Evolutionary conservation across 495 filamentous ascomycete species (phyloP).

Genomic region (Penicillium samsonianum): DNA sequence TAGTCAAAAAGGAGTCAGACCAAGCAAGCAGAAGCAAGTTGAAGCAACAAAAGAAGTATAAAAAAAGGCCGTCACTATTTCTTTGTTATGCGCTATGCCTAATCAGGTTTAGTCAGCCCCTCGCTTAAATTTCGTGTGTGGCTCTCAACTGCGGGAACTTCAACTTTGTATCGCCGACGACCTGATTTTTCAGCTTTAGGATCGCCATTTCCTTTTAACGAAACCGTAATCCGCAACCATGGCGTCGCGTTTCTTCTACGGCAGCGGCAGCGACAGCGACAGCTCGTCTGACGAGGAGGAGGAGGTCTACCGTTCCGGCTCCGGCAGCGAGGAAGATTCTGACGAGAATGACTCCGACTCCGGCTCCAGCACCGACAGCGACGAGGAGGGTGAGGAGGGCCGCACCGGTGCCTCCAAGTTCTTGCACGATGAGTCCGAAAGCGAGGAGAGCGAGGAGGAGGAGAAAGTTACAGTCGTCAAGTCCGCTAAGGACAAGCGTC

Average conservation of each 20-base stretch:
- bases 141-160: slow-evolving; percentile 44
- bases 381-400: slow-evolving; percentile 60
- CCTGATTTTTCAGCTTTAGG: slow-evolving; percentile 30
- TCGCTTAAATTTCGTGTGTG: slow-evolving; percentile 58
- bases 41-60: slow-evolving; percentile 3
- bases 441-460: slow-evolving; percentile 82
- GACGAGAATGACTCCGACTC: slow-evolving; percentile 55
- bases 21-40: not conserved
- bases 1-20: not conserved
- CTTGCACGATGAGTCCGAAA: slow-evolving; percentile 74
- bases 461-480: slow-evolving; percentile 81
- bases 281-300: slow-evolving; percentile 82
- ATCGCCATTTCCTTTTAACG: slow-evolving; percentile 26
- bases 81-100: slow-evolving; percentile 21
- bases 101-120: slow-evolving; percentile 45
- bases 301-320: slow-evolving; percentile 80
- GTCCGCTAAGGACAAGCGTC: slow-evolving; percentile 95
- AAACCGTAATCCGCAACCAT: slow-evolving; percentile 31
- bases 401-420: slow-evolving; percentile 74
- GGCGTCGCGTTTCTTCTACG: slow-evolving; percentile 93
- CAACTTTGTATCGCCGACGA: slow-evolving; percentile 33
- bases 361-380: slow-evolving; percentile 57
- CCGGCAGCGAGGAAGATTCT: slow-evolving; percentile 82
- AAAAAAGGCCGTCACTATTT: slow-evolving; percentile 2
- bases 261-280: slow-evolving; percentile 84